These are phyloP conservation scores for Meyerozyma guilliermondii DNA, from an alignment of 1,139 yeast species.

Conservation along the genomic window DNA sequence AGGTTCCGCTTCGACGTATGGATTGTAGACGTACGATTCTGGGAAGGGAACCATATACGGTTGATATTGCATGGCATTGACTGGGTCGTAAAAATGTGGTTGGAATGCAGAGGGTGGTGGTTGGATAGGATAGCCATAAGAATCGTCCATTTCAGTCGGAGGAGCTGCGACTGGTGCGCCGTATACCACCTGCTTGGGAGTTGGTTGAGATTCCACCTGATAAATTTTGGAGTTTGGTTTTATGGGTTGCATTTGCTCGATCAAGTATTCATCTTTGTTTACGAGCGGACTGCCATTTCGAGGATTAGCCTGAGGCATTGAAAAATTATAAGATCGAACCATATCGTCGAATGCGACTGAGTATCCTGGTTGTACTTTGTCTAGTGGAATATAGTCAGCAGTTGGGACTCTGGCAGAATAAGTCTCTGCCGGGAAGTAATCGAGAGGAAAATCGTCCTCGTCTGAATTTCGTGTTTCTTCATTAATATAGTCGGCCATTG, in stretches of 20 bases:
- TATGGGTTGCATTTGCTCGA: slow-evolving; percentile 45
- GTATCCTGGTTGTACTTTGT: slow-evolving; percentile 7
- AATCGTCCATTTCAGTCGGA: not conserved
- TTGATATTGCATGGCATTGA: not conserved
- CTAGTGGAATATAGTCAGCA: slow-evolving; percentile 32
- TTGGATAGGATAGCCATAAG: not conserved
- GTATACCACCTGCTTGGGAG: not conserved
- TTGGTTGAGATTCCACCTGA: not conserved
- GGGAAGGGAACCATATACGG: slow-evolving; percentile 1
- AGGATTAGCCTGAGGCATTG: not conserved
- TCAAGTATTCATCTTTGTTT: slow-evolving; percentile 39
- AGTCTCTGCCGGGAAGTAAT: slow-evolving; percentile 35
- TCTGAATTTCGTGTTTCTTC: slow-evolving; percentile 7
- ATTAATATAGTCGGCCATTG: slow-evolving; percentile 1
- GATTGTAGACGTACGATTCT: not conserved
- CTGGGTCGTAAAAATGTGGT: not conserved
- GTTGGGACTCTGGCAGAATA: slow-evolving; percentile 5
- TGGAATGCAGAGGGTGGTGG: not conserved
- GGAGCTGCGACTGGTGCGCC: not conserved
- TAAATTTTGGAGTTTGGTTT: not conserved
- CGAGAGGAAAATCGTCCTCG: slow-evolving; percentile 68
- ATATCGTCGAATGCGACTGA: not conserved
- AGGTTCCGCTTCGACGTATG: not conserved
- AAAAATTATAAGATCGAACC: not conserved
- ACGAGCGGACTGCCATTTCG: slow-evolving; percentile 10